A percentile compares a stretch with the other conserved stretches of the same genome.
Evolutionary conservation across 345 rosid species (phyloP).

Genomic region (Kernera saxatilis): DNA sequence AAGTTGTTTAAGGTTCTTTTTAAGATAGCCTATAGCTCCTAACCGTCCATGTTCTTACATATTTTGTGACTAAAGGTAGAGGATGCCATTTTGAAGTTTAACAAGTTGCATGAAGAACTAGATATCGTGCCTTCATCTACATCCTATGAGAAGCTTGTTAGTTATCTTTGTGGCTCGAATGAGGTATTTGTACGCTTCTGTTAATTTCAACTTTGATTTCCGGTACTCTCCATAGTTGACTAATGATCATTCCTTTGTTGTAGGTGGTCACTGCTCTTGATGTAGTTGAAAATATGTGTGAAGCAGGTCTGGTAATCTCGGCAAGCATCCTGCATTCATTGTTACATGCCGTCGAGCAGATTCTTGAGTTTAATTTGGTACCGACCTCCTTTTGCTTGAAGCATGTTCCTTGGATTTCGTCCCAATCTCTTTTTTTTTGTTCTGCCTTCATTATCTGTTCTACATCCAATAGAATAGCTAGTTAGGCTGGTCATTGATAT

Average conservation of each 20-base stretch:
- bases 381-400: constrained; percentile 4
- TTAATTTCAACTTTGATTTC: background rate
- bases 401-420: background rate
- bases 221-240: background rate
- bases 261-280: constrained; percentile 84
- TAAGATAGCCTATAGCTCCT: background rate
- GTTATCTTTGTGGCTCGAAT: constrained; percentile 39
- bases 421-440: background rate
- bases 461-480: background rate
- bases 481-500: background rate
- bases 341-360: constrained; percentile 47
- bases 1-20: background rate
- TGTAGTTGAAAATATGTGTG: constrained; percentile 57
- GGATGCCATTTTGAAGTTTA: constrained; percentile 51
- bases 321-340: constrained; percentile 40
- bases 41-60: constrained; percentile 9
- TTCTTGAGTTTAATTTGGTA: constrained; percentile 70
- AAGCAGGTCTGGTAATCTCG: constrained; percentile 46
- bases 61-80: constrained; percentile 43
- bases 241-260: constrained; percentile 12
- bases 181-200: constrained; percentile 44
- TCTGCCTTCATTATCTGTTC: background rate
- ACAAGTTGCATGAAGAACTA: constrained; percentile 53
- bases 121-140: constrained; percentile 46
- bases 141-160: constrained; percentile 59